Evolutionary conservation across 2,329 filamentous ascomycete species (phyloP).

Genomic region (Cordyceps cateniannulata): DNA sequence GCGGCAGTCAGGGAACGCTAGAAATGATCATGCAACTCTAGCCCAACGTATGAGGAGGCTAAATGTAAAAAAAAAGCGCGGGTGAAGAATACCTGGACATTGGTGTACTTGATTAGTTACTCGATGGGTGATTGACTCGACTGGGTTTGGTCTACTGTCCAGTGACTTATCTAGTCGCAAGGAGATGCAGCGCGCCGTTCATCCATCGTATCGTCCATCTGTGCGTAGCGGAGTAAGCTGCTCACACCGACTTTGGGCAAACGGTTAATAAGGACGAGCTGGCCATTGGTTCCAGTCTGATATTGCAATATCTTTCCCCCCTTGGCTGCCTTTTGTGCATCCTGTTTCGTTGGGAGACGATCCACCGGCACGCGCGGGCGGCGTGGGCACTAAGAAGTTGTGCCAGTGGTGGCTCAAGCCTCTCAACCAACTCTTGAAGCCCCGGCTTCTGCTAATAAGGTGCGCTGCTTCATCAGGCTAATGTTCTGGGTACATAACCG

Average conservation of each 20-base stretch:
- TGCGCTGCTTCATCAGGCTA: not conserved
- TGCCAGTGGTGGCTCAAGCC: not conserved
- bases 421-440: not conserved
- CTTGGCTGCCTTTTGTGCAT: not conserved
- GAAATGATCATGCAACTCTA: not conserved
- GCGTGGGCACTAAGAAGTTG: not conserved
- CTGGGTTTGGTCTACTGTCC: not conserved
- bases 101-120: not conserved
- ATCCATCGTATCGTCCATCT: not conserved
- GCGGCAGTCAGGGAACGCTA: not conserved
- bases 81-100: not conserved
- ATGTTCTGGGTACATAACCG: not conserved
- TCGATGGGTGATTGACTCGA: not conserved
- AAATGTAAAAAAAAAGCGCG: not conserved
- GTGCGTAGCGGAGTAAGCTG: not conserved
- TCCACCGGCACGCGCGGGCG: not conserved
- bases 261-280: not conserved
- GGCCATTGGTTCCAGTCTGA: not conserved
- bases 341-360: not conserved
- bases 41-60: not conserved
- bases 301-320: not conserved
- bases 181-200: no score
- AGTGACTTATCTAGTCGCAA: no score
- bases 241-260: not conserved
- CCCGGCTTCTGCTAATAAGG: not conserved